These are phyloP conservation scores for Nannochloropsis granulata DNA, from an alignment of 108 stramenopile genomes.

Conservation along the genomic window DNA sequence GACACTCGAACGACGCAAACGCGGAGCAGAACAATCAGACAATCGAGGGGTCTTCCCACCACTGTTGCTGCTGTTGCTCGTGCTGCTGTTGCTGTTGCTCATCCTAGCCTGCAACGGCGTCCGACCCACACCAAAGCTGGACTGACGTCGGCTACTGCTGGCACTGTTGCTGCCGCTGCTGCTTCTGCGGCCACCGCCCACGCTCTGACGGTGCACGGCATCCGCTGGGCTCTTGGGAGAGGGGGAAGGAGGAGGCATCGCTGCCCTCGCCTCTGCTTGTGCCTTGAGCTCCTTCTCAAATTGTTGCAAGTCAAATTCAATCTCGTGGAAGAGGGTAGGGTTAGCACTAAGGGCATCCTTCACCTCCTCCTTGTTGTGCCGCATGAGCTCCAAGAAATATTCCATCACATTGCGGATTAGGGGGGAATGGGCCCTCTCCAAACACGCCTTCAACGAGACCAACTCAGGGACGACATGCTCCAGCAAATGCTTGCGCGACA, in stretches of 20 bases:
- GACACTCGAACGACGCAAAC: neutral
- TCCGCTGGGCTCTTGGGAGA: neutral
- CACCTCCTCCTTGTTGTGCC: conserved; percentile 53
- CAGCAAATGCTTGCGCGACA: conserved; percentile 67
- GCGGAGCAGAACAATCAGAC: neutral
- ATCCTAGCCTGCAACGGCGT: neutral
- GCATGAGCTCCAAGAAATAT: conserved; percentile 42
- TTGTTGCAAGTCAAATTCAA: conserved; percentile 52
- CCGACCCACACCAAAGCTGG: neutral
- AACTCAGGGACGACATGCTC: conserved; percentile 78
- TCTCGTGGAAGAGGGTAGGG: conserved; percentile 57
- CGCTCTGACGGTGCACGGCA: neutral
- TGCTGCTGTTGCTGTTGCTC: neutral
- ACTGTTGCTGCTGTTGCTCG: no score
- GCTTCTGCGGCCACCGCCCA: neutral
- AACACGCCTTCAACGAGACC: conserved; percentile 59
- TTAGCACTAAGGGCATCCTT: conserved; percentile 59
- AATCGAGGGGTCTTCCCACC: neutral
- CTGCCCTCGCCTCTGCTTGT: neutral
- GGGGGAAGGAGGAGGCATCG: neutral
- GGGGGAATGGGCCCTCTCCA: conserved; percentile 63
- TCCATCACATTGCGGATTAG: conserved; percentile 61
- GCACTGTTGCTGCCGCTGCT: neutral
- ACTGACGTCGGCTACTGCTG: neutral
- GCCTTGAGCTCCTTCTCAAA: neutral